phyloP scores from a whole-genome alignment of 305 asterid genomes.

The Withania somnifera region DNA sequence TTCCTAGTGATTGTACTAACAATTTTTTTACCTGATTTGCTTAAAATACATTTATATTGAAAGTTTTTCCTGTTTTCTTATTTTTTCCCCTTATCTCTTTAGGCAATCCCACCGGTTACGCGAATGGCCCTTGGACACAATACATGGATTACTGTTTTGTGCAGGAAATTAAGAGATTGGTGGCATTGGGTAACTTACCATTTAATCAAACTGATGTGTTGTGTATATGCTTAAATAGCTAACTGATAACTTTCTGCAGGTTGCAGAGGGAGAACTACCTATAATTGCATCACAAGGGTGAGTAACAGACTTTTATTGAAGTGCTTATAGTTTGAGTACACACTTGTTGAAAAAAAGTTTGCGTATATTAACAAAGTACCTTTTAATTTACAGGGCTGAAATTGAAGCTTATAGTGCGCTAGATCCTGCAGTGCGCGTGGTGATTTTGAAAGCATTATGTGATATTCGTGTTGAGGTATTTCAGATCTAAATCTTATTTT shows the following conservation, averaged over 20 bases:
- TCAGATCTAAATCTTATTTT: background rate
- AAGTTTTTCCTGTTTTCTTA: background rate
- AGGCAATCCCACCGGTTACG: constrained; percentile 97
- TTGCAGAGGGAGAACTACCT: constrained; percentile 96
- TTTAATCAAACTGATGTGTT: background rate
- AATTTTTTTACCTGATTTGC: background rate
- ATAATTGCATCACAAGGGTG: constrained; percentile 97
- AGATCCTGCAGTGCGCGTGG: constrained; percentile 87
- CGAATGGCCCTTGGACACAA: constrained; percentile 83
- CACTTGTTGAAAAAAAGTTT: background rate
- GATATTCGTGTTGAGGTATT: constrained; percentile 99
- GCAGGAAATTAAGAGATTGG: constrained; percentile 91
- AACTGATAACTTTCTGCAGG: constrained; percentile 34
- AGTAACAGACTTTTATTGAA: constrained; percentile 18
- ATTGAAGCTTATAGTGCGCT: constrained; percentile 66
- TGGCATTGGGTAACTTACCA: constrained; percentile 88
- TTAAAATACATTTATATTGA: background rate
- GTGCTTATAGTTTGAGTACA: background rate
- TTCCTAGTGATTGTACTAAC: background rate
- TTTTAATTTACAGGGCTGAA: constrained; percentile 56
- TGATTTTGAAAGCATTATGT: constrained; percentile 91
- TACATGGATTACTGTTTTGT: constrained; percentile 90
- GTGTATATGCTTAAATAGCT: background rate
- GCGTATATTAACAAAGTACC: constrained; percentile 6
- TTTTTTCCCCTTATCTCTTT: background rate